Evolutionary conservation across 169 alveolate species (phyloP), one percentile per base, ranked within the genome.

Genomic region (Miamiensis avidus): DNA sequence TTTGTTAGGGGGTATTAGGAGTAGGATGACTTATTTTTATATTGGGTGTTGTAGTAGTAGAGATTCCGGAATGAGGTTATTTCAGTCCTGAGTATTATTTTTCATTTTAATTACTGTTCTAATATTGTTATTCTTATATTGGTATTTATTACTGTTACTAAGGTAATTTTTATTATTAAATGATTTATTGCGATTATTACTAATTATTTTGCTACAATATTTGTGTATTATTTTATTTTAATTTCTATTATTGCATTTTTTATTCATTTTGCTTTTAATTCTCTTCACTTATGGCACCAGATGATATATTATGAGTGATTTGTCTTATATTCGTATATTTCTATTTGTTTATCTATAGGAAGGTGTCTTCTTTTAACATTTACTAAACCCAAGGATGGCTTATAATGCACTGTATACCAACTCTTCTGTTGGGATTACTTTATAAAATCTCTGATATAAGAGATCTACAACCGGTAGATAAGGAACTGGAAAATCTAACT

Each of bases 401-500:
- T 31, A 79, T 29, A 28, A 79, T 79, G 11, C 64, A 69, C n/a
- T 79, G 64, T 20, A 79, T 34, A n/a, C 76, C 29, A 0, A 79
- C 64, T 65, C 84, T 79, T 79, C 76, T 79, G 27, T 33, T 26
- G 20, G 84, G 84, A 31, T 79, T 79, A 20, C 76, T 34, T 79
- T 79, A 65, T 11, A 79, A 49, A 26, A 79, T 33, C 64, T 34
- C 76, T 82, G 82, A 85, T 29, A 84, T 32, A 82, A 79, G 83
- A 75, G 89, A 30, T 79, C 86, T 86, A 78, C 79, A 86, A 75
- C 85, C 78, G 74, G 82, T 83, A 86, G 83, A 75, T 79, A 89
- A 77, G 78, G 74, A 26, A 85, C 89, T 79, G 82, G 90, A 84
- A 89, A 84, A 91, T 88, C 81, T 26, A 82, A 88, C 89, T 82